Percentiles rank a stretch among this genome's conserved stretches.
These are phyloP conservation scores for Eleusine indica DNA, from an alignment of 176 grass and related monocot species.

Conservation along the genomic window DNA sequence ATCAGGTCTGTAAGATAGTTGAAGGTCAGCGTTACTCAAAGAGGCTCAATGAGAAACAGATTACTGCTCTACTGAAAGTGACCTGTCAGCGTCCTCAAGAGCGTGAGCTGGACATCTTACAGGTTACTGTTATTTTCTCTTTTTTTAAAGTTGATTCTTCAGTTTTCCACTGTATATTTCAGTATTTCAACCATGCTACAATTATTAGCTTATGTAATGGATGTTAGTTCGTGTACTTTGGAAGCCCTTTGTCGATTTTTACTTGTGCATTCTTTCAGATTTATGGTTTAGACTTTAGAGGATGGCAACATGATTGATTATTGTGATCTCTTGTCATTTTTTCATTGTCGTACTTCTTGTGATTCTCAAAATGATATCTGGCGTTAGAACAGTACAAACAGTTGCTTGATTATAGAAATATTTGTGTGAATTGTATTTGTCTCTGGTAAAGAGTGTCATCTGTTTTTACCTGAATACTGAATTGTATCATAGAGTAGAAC, in stretches of 20 bases:
- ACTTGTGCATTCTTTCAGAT: not conserved
- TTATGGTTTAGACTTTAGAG: not conserved
- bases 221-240: not conserved
- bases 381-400: not conserved
- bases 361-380: not conserved
- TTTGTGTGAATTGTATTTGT: not conserved
- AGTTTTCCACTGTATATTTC: not conserved
- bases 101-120: conserved; percentile 77
- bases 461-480: conserved; percentile 13
- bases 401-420: not conserved
- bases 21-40: conserved; percentile 91
- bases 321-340: not conserved
- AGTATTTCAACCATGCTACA: conserved; percentile 3
- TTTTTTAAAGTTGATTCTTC: conserved; percentile 25
- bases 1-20: conserved; percentile 91
- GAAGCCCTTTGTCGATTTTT: not conserved
- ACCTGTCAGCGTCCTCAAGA: conserved; percentile 86
- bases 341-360: not conserved
- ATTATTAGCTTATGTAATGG: not conserved
- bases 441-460: not conserved
- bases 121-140: conserved; percentile 45
- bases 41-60: conserved; percentile 91
- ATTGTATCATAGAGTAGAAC: not conserved
- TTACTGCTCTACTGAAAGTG: conserved; percentile 85
- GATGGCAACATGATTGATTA: not conserved